Evolutionary conservation across 345 rosid genomes (phyloP), one percentile per base, ranked within the genome.

Genomic region (Psidium guajava): DNA sequence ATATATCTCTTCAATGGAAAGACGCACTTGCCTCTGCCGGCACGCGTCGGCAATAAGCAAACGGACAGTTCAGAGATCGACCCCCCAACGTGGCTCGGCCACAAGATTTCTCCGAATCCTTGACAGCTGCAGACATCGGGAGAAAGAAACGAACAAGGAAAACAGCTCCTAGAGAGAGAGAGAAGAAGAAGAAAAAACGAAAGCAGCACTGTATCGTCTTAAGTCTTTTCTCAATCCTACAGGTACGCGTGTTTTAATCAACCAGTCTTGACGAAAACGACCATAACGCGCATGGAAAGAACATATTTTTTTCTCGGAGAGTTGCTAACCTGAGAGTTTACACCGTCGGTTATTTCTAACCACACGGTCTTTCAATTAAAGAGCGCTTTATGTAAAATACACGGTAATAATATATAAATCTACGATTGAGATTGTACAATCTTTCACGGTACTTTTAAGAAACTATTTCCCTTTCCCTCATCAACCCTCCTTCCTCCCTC

Each of bases 401-500:
- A 1, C 2, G 1, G 14, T 11, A 13, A 50, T 50, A 13, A 3
- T 50, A 3, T 50, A 8, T 3, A 4, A 2, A 50, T 50, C 1
- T 11, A 50, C 1, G 1, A 8, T 50, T 49, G 50, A 49, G 3
- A 11, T 50, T 3, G 3, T 50, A 49, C 12, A 0, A 3, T 49
- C 12, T 11, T 3, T 11, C 1, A 44, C 47, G 6, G 8, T 44
- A 44, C 47, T 44, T 44, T 44, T 6, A 6, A 0, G 7, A 50
- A 50, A 50, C 4, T 1, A 50, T 11, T 50, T 50, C 14, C 51
- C 6, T 42, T 42, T 42, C 6, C 4, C 16, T 59, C 69, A 13
- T 6, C 36, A 61, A 15, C 74, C 42, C 11, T 42, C 44, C 44
- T 11, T 54, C 73, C 73, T 42, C 44, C 44, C 25, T 54, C 73